phyloP scores from a whole-genome alignment of 2,329 filamentous ascomycete genomes.

The Sarocladium kiliense region DNA sequence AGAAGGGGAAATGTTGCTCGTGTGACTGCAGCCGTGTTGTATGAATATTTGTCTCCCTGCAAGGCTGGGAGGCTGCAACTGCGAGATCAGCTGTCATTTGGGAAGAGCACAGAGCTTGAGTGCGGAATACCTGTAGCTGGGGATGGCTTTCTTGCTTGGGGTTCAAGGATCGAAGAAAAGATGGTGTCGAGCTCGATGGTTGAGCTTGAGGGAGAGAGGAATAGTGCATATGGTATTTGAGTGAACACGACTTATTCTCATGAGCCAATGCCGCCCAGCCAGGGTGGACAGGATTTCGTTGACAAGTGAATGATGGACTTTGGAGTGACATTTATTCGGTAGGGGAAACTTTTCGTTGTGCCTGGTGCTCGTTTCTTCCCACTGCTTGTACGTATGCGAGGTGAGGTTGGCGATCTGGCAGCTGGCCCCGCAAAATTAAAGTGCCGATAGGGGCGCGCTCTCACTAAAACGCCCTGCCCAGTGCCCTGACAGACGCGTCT shows the following conservation, averaged over 20 bases:
- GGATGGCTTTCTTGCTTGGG: background rate
- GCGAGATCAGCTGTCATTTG: background rate
- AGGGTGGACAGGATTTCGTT: background rate
- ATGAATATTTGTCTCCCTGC: background rate
- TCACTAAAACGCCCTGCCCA: background rate
- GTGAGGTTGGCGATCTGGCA: background rate
- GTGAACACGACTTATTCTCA: background rate
- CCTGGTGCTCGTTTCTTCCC: too few species aligned
- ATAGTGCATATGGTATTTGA: background rate
- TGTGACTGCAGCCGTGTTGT: background rate
- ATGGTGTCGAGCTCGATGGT: background rate
- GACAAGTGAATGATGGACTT: too few species aligned
- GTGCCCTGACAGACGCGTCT: conserved; percentile 4
- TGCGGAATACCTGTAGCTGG: background rate
- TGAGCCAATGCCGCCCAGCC: background rate
- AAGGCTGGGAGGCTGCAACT: background rate
- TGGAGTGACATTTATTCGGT: too few species aligned
- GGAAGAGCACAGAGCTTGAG: background rate
- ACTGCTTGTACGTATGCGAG: too few species aligned
- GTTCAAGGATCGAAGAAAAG: conserved; percentile 1
- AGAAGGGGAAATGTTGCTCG: background rate
- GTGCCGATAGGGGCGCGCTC: background rate
- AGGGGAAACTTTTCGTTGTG: too few species aligned
- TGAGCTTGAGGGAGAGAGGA: background rate
- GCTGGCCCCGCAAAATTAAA: background rate